Evolutionary conservation across 495 filamentous ascomycete genomes (phyloP), one percentile per base, ranked within the genome.

Genomic region (Tetracladium marchalianum): DNA sequence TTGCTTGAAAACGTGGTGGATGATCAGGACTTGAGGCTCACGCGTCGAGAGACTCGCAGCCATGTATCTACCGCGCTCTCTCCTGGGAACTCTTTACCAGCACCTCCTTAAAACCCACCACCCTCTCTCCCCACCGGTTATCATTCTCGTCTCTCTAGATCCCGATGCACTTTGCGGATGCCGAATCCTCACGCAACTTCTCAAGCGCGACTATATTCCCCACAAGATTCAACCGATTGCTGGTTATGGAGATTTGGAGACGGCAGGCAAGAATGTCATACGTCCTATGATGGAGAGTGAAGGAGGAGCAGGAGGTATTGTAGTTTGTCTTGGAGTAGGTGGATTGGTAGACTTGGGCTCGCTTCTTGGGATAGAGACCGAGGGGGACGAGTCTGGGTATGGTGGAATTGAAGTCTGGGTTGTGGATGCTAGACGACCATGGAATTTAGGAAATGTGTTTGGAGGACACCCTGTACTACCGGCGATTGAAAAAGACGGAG

Each of bases 201-300:
- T 98, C 41, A 95, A 90, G 69, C 84, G 87, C 70, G 92, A 98
- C 71, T 97, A 90, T 60, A 93, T 98, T 53, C 82, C 83, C n/a
- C 90, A 97, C 66, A 96, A 95, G 71, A 94, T 97, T 50, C 86
- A 94, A 54, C 92, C 93, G 4, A 81, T 98, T 32, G 76, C 84
- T 12, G 92, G 92, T 31, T 96, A 96, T 80, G 81, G 78, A 51
- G 92, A 97, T 58, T 81, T 98, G 33, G 70, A 84, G 56, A 77
- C 79, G 55, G 79, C 78, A 22, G 87, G 87, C 24, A 70, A 77
- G 59, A 80, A 87, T 50, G 70, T 92, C 41, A 78, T 95, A 44
- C 70, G 68, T 39, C 87, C 85, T 8, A 90, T 94, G 87, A 84
- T 81, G 66, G 81, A 80, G 59, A 75, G 74, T 24, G 70, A 82